These are phyloP conservation scores for Eucalyptus sideroxylon DNA, from an alignment of 345 rosid species.

Conservation along the genomic window DNA sequence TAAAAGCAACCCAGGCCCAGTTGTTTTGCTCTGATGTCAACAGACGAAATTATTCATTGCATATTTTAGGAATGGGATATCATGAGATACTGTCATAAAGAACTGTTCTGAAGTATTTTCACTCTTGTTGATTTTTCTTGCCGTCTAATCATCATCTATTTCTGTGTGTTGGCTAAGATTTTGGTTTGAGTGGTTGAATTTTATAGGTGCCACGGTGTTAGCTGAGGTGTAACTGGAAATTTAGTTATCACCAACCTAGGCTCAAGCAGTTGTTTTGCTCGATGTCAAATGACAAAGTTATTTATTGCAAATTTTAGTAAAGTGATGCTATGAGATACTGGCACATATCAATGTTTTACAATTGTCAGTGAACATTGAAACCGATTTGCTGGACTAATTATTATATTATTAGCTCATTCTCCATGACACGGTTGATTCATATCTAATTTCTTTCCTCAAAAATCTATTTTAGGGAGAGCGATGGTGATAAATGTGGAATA, in stretches of 20 bases:
- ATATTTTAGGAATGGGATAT: background rate
- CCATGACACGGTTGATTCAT: background rate
- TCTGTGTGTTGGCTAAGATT: background rate
- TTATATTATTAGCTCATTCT: background rate
- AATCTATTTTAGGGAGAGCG: slow-evolving; percentile 54
- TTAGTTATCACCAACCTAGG: background rate
- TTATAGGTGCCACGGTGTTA: background rate
- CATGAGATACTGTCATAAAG: background rate
- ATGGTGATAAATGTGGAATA: slow-evolving; percentile 98
- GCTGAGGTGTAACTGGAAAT: background rate
- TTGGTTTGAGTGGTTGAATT: background rate
- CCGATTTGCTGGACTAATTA: background rate
- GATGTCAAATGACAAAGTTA: background rate
- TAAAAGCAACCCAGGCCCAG: background rate
- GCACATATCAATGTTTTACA: background rate
- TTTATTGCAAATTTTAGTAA: background rate
- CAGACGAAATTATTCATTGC: background rate
- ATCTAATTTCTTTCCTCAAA: background rate
- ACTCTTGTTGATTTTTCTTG: background rate
- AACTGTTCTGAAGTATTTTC: background rate
- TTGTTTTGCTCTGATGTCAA: background rate
- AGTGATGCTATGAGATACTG: background rate
- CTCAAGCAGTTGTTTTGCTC: background rate
- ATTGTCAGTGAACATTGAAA: background rate
- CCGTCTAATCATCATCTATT: background rate